A percentile compares a stretch with the other conserved stretches of the same genome.
phyloP scores from a whole-genome alignment of 352 stramenopile species.

The Lagenidium giganteum region DNA sequence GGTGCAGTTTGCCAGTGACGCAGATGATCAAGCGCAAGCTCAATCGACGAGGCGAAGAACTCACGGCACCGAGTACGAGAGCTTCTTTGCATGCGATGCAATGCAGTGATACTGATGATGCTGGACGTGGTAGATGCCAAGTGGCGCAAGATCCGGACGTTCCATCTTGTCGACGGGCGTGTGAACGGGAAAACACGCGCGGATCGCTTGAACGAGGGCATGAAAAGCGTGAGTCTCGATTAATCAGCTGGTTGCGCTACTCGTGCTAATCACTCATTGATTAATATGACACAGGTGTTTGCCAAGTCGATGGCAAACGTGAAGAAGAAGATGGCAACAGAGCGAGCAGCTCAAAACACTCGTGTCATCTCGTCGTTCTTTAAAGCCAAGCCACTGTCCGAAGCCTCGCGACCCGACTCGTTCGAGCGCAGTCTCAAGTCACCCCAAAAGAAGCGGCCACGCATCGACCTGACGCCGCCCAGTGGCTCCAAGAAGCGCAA shows the following conservation, averaged over 20 bases:
- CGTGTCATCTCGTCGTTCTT: constrained; percentile 6
- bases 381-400: not conserved
- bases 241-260: too few relatives aligned
- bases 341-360: constrained; percentile 1
- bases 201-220: constrained; percentile 43
- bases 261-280: constrained; percentile 8
- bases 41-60: constrained; percentile 45
- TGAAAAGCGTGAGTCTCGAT: constrained; percentile 31
- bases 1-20: constrained; percentile 48
- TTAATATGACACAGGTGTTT: constrained; percentile 1
- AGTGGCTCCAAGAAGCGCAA: not conserved
- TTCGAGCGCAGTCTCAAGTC: not conserved
- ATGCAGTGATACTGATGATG: constrained; percentile 3
- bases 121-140: constrained; percentile 32
- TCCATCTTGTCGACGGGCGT: constrained; percentile 50
- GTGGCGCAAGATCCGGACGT: constrained; percentile 76
- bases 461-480: constrained; percentile 17
- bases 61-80: constrained; percentile 32
- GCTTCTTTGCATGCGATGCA: not conserved
- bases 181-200: constrained; percentile 53
- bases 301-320: not conserved
- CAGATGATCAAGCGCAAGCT: constrained; percentile 67
- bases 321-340: not conserved
- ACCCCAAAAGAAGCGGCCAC: constrained; percentile 5
- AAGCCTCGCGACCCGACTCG: not conserved